Conservation (phyloP, 345 rosid species). For the Eucalyptus leucophloia region DNA sequence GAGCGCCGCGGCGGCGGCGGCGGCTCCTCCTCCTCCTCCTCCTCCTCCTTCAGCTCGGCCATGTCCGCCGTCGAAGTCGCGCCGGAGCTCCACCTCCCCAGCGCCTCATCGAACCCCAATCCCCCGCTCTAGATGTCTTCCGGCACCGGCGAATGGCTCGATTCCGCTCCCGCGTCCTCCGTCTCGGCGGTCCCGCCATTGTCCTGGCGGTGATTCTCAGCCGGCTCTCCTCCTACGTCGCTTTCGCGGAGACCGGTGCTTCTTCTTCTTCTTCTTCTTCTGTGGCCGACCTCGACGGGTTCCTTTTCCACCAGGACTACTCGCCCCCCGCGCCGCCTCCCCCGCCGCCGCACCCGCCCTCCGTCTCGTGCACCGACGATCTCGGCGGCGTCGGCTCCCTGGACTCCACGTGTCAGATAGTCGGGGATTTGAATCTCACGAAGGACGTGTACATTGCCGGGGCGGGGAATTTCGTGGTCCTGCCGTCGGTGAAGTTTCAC, state of each 20-base stretch:
- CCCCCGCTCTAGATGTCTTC: slow-evolving; percentile 43
- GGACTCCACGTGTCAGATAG: slow-evolving; percentile 83
- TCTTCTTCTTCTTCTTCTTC: slow-evolving; percentile 17
- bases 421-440: slow-evolving; percentile 77
- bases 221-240: neutral
- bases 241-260: slow-evolving; percentile 2
- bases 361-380: slow-evolving; percentile 82
- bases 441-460: slow-evolving; percentile 77
- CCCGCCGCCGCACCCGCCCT: slow-evolving; percentile 89
- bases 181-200: neutral
- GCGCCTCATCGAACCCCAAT: slow-evolving; percentile 19
- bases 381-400: slow-evolving; percentile 80
- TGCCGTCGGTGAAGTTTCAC: slow-evolving; percentile 59
- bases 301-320: slow-evolving; percentile 75
- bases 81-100: neutral
- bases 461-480: slow-evolving; percentile 62
- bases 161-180: slow-evolving; percentile 14
- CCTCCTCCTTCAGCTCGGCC: neutral
- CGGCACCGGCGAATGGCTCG: slow-evolving; percentile 39
- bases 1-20: neutral
- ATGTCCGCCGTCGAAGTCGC: neutral
- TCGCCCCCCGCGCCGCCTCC: slow-evolving; percentile 98
- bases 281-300: slow-evolving; percentile 26
- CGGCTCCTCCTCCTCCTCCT: neutral
- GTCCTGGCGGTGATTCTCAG: slow-evolving; percentile 5